phyloP scores from a whole-genome alignment of 2,329 filamentous ascomycete species.

The Elsinoe arachidis region DNA sequence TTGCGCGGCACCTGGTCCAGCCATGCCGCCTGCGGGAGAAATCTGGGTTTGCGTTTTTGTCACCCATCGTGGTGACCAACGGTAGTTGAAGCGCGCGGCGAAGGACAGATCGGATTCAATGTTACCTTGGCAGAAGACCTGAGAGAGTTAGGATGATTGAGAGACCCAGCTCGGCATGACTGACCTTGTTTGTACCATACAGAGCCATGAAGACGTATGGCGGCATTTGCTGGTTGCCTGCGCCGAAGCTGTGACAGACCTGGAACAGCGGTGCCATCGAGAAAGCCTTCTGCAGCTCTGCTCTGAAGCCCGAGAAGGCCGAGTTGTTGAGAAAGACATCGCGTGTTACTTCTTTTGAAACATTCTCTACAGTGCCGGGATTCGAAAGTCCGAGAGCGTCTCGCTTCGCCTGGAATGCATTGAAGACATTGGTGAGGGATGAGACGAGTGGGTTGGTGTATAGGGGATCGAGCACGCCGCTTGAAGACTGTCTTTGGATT shows the following conservation, averaged over 20 bases:
- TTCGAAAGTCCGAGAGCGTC: slow-evolving; percentile 82
- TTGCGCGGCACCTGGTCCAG: slow-evolving; percentile 69
- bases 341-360: slow-evolving; percentile 86
- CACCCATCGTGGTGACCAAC: slow-evolving; percentile 71
- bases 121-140: slow-evolving; percentile 95
- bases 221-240: slow-evolving; percentile 80
- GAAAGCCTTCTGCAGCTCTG: slow-evolving; percentile 94
- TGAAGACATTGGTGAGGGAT: slow-evolving; percentile 56
- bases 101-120: slow-evolving; percentile 87
- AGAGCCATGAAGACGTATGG: slow-evolving; percentile 93
- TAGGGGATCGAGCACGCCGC: slow-evolving; percentile 51
- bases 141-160: neutral
- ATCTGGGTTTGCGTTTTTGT: slow-evolving; percentile 86
- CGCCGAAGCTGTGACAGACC: slow-evolving; percentile 91
- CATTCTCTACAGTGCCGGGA: slow-evolving; percentile 83
- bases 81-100: slow-evolving; percentile 83
- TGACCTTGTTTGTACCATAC: slow-evolving; percentile 84
- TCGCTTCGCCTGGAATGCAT: slow-evolving; percentile 74
- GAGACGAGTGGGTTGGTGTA: slow-evolving; percentile 64
- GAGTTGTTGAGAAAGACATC: slow-evolving; percentile 94
- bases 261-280: slow-evolving; percentile 91
- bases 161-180: slow-evolving; percentile 14
- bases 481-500: slow-evolving; percentile 19
- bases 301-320: slow-evolving; percentile 92
- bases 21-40: slow-evolving; percentile 43